phyloP scores from a whole-genome alignment of 495 filamentous ascomycete genomes.

The Xylaria acuta region DNA sequence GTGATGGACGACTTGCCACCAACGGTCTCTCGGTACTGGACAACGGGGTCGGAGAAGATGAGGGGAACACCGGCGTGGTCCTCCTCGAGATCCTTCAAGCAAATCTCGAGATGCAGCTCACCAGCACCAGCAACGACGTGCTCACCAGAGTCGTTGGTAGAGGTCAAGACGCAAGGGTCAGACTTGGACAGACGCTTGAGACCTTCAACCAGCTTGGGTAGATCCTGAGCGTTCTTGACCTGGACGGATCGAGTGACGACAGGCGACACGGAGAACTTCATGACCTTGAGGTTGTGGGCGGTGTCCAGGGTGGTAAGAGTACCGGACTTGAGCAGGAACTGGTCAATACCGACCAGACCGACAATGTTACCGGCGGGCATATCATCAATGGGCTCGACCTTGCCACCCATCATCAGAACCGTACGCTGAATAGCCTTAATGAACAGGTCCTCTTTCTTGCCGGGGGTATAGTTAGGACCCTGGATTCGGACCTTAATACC shows the following conservation, averaged over 20 bases:
- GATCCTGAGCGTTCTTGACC: slow-evolving; percentile 99
- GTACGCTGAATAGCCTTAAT: slow-evolving; percentile 99
- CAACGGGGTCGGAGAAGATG: slow-evolving; percentile 94
- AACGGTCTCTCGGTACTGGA: slow-evolving; percentile 97
- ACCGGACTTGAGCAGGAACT: slow-evolving; percentile 99
- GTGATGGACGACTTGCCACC: slow-evolving; percentile 82
- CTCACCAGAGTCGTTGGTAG: slow-evolving; percentile 89
- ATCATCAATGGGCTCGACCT: slow-evolving; percentile 98
- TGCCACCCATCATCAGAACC: slow-evolving; percentile 99
- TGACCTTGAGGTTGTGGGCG: slow-evolving; percentile 99
- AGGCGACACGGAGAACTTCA: slow-evolving; percentile 99
- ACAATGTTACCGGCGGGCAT: slow-evolving; percentile 99
- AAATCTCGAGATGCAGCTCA: slow-evolving; percentile 99
- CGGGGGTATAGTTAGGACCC: slow-evolving; percentile 97
- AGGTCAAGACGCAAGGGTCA: slow-evolving; percentile 94
- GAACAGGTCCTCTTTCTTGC: slow-evolving; percentile 98
- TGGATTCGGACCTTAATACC: slow-evolving; percentile 99
- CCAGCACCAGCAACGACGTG: slow-evolving; percentile 99
- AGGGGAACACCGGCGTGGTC: slow-evolving; percentile 99
- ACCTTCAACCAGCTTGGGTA: slow-evolving; percentile 99
- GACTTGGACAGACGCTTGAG: slow-evolving; percentile 99
- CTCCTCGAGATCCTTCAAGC: slow-evolving; percentile 99
- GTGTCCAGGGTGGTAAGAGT: slow-evolving; percentile 97
- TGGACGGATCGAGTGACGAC: slow-evolving; percentile 98
- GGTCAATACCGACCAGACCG: slow-evolving; percentile 98